These are phyloP conservation scores for Aspergillus nomiae DNA, from an alignment of 2,329 filamentous ascomycete genomes.

Conservation along the genomic window DNA sequence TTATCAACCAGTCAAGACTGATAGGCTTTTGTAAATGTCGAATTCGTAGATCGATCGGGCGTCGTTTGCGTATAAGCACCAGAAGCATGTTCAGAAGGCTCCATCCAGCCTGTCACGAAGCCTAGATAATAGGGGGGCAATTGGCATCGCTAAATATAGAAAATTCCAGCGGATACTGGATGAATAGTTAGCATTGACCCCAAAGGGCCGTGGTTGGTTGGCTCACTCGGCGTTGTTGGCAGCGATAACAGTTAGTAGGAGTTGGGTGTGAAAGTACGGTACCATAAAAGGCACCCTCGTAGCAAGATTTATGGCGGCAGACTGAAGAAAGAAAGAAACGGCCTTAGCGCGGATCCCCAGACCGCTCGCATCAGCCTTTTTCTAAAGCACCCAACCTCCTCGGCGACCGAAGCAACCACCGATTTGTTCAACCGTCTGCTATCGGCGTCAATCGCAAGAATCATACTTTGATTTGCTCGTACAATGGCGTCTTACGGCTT, in stretches of 20 bases:
- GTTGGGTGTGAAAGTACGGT: background rate
- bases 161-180: background rate
- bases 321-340: background rate
- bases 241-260: background rate
- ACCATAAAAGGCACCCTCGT: background rate
- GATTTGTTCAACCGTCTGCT: constrained; percentile 1
- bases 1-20: background rate
- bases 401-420: constrained; percentile 17
- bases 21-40: background rate
- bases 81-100: constrained; percentile 3
- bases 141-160: constrained; percentile 8
- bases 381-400: constrained; percentile 13
- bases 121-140: constrained; percentile 1
- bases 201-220: background rate
- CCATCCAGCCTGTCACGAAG: background rate
- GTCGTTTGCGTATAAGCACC: background rate
- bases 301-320: constrained; percentile 3
- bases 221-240: background rate
- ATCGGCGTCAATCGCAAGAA: constrained; percentile 3
- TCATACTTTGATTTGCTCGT: constrained; percentile 1
- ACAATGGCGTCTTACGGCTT: constrained; percentile 64
- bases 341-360: constrained; percentile 19
- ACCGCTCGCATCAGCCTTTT: constrained; percentile 22
- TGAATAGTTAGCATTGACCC: background rate
- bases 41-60: background rate